Base-by-base conservation (phyloP, 2,329 filamentous ascomycete species). In the Neonectria coccinea region DNA sequence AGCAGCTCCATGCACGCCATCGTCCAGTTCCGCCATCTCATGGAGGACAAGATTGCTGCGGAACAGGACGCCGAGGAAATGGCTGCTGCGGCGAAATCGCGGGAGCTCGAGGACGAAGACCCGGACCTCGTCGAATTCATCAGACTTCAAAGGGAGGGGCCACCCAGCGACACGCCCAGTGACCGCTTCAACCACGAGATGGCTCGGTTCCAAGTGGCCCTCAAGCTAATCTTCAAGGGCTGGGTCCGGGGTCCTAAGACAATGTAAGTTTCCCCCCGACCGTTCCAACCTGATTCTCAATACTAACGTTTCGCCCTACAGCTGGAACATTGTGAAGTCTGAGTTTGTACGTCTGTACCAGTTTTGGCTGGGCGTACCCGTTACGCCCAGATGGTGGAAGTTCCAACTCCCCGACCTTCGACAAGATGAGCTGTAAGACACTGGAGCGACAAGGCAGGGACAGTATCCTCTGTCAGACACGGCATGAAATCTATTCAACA, bases 1-100 rank as follows among this genome's bases (percentile, higher is more conserved):
- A 93, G 92, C 67, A 90, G 92, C 77, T 96, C 93, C 56, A 81
- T 99, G 66, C 84, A 86, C 36, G 91, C 93, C 0, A 86, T 97
- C 47, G 87, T 89, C 60, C 84, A 89, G 59, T 98, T 99, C 82
- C 81, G 85, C 55, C 73, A 71, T 29, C 86, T 89, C 83, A 80
- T 86, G 11, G 81, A 82, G 64, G 77, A 75, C 18, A 74, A 71
- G 33, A 76, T 63, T 7, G 73, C 73, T 9, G 69, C 70, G 3
- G 68, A 75, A 41, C 60, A 67, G 45, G 65, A 75, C 0, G 76
- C 75, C 12, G 73, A 82, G 47, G 76, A 77, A 6, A 80, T 2
- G 78, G 80, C 52, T 2, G 65, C 59, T 29, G 65, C 67, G 3
- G 50, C 44, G 2, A 84, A 59, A 14, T 76, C 77, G 68, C 70